Evolutionary conservation across 805 yeast genomes (phyloP), one percentile per base, ranked within the genome.

Genomic region (Yamadazyma endophytica): DNA sequence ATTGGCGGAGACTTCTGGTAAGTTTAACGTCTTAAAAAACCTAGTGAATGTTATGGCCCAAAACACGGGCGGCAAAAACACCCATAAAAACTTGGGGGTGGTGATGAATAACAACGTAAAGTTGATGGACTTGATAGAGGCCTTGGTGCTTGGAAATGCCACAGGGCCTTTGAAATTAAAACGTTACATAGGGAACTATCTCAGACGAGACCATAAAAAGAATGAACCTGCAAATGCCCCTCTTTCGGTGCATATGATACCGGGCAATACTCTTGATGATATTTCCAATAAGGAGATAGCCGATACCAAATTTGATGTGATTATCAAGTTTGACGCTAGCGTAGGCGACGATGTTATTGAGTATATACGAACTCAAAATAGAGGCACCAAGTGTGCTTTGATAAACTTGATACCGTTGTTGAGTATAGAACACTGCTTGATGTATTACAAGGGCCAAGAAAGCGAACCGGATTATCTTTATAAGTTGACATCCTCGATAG

Each of bases 391-490:
- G 7, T 72, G 82, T 0, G 81, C 86, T 7, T 60, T 85, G 4
- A 49, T 90, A 16, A 61, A 90, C 21, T 61, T 90, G 15, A 77
- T 86, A 3, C 82, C 96, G 2, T 73, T 80, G 36, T 80, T 85
- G 46, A 80, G 95, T 3, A 77, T 86, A 16, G 96, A 90, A 46
- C 97, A 90, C 52, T 79, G 87, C 40, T 77, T 39, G 48, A 71
- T 36, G 61, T 69, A 46, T 72, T 77, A 63, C 49, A 26, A 37
- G 25, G 37, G 33, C 4, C 36, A 30, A 4, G 33, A 27, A 15
- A 52, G 37, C 36, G 58, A 41, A 30, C 43, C 67, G 2, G 44
- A 49, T 15, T 74, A 75, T 42, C 61, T 87, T 26, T 80, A 76
- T 40, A 78, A 77, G 28, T 77, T 82, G 7, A 77, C 89, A 1